Percentiles rank a stretch among this genome's conserved stretches.
Conservation (phyloP, 768 basidiomycete species). For the Tylopilus vinaceipallidus region DNA sequence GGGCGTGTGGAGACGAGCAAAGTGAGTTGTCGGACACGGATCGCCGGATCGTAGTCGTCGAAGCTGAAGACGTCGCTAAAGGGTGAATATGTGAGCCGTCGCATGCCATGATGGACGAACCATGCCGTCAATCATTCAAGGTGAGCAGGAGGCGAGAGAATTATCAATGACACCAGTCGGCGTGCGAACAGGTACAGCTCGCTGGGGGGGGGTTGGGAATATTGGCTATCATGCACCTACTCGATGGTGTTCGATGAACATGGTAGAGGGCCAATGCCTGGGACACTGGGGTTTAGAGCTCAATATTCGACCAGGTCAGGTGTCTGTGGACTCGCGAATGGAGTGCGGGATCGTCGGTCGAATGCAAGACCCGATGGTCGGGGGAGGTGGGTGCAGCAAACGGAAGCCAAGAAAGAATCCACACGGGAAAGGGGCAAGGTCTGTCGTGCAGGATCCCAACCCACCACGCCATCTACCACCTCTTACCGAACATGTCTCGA, state of each 20-base stretch:
- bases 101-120: too few relatives aligned
- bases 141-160: not conserved
- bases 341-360: not conserved
- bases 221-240: not conserved
- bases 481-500: too few relatives aligned
- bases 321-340: not conserved
- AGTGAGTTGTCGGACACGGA: not conserved
- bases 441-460: too few relatives aligned
- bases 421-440: not conserved
- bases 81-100: too few relatives aligned
- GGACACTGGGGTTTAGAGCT: not conserved
- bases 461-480: not conserved
- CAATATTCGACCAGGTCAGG: not conserved
- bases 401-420: not conserved
- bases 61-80: too few relatives aligned
- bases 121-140: too few relatives aligned
- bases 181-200: not conserved
- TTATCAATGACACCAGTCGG: not conserved
- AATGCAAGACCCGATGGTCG: not conserved
- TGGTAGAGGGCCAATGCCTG: not conserved
- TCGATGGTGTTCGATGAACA: not conserved
- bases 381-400: not conserved
- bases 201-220: not conserved
- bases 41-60: not conserved
- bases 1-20: too few relatives aligned